phyloP scores from a whole-genome alignment of 2,329 filamentous ascomycete species.

The Fusarium concolor region DNA sequence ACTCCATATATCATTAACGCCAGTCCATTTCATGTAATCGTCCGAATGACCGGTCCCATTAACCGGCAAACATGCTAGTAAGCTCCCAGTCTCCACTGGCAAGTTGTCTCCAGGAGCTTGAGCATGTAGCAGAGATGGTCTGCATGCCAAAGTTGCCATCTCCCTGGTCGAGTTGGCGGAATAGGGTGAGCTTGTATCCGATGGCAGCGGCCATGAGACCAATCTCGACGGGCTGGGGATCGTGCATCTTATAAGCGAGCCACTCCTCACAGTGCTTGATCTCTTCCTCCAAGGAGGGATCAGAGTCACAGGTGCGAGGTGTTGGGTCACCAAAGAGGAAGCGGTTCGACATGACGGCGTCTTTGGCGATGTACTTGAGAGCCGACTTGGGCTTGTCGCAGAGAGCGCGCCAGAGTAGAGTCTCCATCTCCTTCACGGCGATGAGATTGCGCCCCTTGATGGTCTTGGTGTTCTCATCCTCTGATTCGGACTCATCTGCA shows the following conservation, averaged over 20 bases:
- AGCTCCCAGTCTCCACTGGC: conserved; percentile 47
- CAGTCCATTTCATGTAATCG: conserved; percentile 26
- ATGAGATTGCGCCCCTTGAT: conserved; percentile 46
- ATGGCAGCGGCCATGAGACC: conserved; percentile 46
- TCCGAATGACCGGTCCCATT: conserved; percentile 11
- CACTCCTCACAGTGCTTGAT: conserved; percentile 46
- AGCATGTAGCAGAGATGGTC: conserved; percentile 43
- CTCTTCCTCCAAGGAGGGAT: conserved; percentile 44
- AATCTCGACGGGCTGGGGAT: conserved; percentile 45
- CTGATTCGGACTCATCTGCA: conserved; percentile 39
- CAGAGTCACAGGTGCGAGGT: conserved; percentile 42
- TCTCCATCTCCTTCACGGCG: conserved; percentile 47
- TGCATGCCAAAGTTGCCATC: conserved; percentile 40
- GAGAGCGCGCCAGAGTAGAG: conserved; percentile 46
- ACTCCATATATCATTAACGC: conserved; percentile 33
- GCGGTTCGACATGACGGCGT: conserved; percentile 46
- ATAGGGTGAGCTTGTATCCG: conserved; percentile 43
- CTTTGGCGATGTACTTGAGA: conserved; percentile 46
- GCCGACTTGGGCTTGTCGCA: conserved; percentile 47
- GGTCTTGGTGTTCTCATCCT: conserved; percentile 45
- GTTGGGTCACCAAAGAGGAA: conserved; percentile 45
- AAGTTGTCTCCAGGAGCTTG: conserved; percentile 46
- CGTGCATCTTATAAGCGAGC: conserved; percentile 48
- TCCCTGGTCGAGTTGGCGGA: conserved; percentile 42
- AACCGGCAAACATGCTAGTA: conserved; percentile 46